Evolutionary conservation across 306 rosid species (phyloP), one percentile per base, ranked within the genome.

Genomic region (Cicer chorassanicum): DNA sequence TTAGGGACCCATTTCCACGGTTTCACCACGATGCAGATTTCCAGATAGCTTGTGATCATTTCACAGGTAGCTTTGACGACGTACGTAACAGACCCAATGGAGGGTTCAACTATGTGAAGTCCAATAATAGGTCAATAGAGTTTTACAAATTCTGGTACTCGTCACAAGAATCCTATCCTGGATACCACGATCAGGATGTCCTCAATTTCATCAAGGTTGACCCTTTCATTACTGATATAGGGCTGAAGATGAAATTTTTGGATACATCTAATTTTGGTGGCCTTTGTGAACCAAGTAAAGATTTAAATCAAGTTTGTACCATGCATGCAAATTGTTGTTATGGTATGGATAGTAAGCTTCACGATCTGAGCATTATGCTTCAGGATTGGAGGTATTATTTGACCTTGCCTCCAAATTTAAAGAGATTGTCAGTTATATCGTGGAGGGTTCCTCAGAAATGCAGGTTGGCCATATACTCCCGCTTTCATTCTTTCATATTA

Each of bases 261-360:
- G 96, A 91, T 83, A 93, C 98, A 55, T 94, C 93, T 79, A 79
- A 85, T 82, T 93, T 91, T 72, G 98, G 98, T 38, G 97, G 98
- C 78, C 84, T 93, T 65, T 93, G 97, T 80, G 95, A 93, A 76
- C 98, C 98, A 36, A 93, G 98, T 87, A 86, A 81, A 84, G 96
- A 93, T 84, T 82, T 93, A 76, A 91, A 93, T 85, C 80, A 53
- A 82, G 98, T 93, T 55, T 86, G 96, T 84, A 93, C 98, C 0
- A 93, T 94, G 97, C 98, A 94, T 84, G 98, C 97, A 42, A 94
- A 91, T 76, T 94, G 97, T 79, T 94, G 98, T 77, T 76, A 68
- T 42, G 98, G 97, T 45, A 80, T 94, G 83, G 84, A 84, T 54
- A 90, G 78, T 87, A 94, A 94, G 85, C 91, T 94, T 72, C 87